Base-by-base conservation (phyloP, 139 green algal species). In the Tetradesmus lagerheimii region DNA sequence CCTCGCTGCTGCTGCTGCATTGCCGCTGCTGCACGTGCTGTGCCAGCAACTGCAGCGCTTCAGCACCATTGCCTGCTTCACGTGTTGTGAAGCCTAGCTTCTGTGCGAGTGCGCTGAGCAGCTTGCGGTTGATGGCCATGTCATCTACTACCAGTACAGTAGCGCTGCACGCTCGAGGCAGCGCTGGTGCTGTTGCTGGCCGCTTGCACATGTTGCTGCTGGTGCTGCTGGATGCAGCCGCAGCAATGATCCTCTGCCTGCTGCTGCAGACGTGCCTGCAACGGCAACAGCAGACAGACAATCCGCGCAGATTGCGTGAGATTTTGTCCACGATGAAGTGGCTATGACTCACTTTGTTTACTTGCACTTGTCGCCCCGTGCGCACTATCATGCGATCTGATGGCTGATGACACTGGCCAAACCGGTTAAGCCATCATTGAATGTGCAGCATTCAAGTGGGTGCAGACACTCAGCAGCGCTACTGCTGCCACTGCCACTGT, bases 91-190 rank as follows among this genome's bases (percentile, higher is more conserved):
- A 88, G 64, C 64, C 83, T 23, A 80, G 83, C 37, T 64, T 80
- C 23, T 71, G 57, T 9, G 57, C 57, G 12, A 47, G 34, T 45
- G 75, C 75, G 8, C 25, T 64, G 4, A 80, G 38, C 12, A 88
- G 38, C 39, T 64, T 80, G 37, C 83, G 31, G 31, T 80, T 88
- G 64, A 88, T 62, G 27, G 83, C 62, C 4, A 66, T 50, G 62
- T 88, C 83, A 64, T 88, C 83, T 1, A 88, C 83, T 18, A 88
- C 41, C 41, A 88, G 64, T 0, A 88, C 64, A 25, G 31, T 8
- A 25, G 50, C 34, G 20, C 75, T 43, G 34, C 75, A 5, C 9
- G 16, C 8, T 50, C 8, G 34, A n/a, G 57, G 57, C 57, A 71
- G 57, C 80, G 5, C 29, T 64, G 41, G 23, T 41, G 47, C 74